Percentiles rank a stretch among this genome's conserved stretches.
Conservation (phyloP, 495 filamentous ascomycete species). For the Penicillium parvum region DNA sequence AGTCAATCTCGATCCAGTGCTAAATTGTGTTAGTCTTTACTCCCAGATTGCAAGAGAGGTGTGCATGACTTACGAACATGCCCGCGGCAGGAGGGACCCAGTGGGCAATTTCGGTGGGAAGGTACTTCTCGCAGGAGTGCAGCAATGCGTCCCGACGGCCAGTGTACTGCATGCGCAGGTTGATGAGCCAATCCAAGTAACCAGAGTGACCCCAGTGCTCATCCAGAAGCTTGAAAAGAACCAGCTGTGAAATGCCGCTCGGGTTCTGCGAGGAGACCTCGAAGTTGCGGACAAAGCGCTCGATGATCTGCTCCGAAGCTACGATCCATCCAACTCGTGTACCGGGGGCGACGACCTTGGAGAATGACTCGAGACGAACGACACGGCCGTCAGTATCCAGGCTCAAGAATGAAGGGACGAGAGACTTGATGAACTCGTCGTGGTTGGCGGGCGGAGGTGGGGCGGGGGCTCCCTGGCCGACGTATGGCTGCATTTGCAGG, state of each 20-base stretch:
- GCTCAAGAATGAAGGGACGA: constrained; percentile 59
- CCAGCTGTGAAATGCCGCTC: constrained; percentile 73
- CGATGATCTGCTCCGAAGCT: constrained; percentile 73
- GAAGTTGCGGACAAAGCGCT: constrained; percentile 69
- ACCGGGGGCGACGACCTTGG: constrained; percentile 62
- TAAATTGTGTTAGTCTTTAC: constrained; percentile 24
- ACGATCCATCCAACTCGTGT: constrained; percentile 61
- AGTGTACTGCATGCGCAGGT: constrained; percentile 80
- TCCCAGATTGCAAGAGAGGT: neutral
- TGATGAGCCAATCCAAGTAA: constrained; percentile 84
- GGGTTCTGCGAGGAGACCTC: constrained; percentile 82
- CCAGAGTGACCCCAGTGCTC: constrained; percentile 94
- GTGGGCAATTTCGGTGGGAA: constrained; percentile 73
- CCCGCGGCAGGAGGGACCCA: constrained; percentile 85
- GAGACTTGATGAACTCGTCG: constrained; percentile 54
- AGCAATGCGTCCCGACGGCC: constrained; percentile 69
- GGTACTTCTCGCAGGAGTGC: constrained; percentile 73
- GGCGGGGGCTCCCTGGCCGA: constrained; percentile 45
- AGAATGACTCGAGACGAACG: constrained; percentile 65
- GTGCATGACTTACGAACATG: constrained; percentile 76
- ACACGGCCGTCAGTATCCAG: constrained; percentile 65
- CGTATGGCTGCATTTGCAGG: constrained; percentile 89
- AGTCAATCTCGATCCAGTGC: constrained; percentile 83
- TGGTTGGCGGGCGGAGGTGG: constrained; percentile 51
- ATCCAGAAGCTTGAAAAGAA: constrained; percentile 85